Evolutionary conservation across 2,329 filamentous ascomycete genomes (phyloP), one percentile per base, ranked within the genome.

Genomic region (Cladophialophora exuberans): DNA sequence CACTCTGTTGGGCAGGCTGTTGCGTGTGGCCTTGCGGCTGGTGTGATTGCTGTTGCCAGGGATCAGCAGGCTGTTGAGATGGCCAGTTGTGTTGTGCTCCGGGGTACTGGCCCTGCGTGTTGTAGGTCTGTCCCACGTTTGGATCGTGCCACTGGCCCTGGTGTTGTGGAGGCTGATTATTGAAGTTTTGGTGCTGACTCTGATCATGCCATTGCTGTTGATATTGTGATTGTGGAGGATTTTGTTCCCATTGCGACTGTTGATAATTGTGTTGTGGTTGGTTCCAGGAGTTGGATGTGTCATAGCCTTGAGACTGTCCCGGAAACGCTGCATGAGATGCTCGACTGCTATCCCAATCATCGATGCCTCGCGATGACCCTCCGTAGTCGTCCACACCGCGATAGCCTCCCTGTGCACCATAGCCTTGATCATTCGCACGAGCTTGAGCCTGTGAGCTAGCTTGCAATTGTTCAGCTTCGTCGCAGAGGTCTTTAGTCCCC

Each of bases 381-480:
- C 54, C 61, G 26, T 64, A 62, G 18, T 64, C 61, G 52, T 66
- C 62, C 6, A 66, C 45, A 9, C 63, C 63, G 45, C 66, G 61
- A 38, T 61, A 62, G 11, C 62, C 54, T 11, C 63, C 64, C 15
- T 62, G 54, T 15, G 64, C 54, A 20, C 70, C 67, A 11, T 72
- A 71, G 42, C 69, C 67, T 39, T 69, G 67, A 11, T 70, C 61
- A 67, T 86, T 87, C 47, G 79, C 75, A 59, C 80, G 80, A 57
- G 88, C 83, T 70, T 89, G 85, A 1, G 81, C 81, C 44, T 82
- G 81, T 1, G 86, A 85, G 48, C 72, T 72, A 41, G 77, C 77
- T 70, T 86, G 81, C 41, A 91, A 77, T 39, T 79, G 75, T 61
- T 82, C 76, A 2, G 88, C 88, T 70, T 90, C 84, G 2, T 78